Evolutionary conservation across 257 asterid species (phyloP).

Genomic region (Cruciata laevipes): DNA sequence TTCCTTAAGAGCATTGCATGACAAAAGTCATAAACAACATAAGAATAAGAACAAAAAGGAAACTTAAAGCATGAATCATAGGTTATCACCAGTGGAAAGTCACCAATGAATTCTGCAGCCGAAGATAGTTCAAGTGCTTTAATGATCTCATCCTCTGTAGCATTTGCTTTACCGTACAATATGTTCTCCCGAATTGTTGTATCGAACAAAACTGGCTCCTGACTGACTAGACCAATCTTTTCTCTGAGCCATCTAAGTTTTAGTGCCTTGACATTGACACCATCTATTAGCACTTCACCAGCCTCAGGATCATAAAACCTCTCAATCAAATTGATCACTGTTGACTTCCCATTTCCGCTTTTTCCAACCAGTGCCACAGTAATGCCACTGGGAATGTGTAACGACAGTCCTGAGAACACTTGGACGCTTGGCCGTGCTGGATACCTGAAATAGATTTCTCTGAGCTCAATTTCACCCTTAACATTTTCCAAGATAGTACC

Average conservation of each 20-base stretch:
- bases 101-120: constrained; percentile 21
- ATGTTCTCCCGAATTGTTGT: constrained; percentile 26
- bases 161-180: constrained; percentile 23
- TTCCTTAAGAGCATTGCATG: background rate
- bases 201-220: constrained; percentile 30
- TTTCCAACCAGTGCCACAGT: constrained; percentile 26
- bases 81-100: constrained; percentile 25
- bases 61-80: background rate
- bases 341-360: constrained; percentile 34
- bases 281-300: constrained; percentile 27
- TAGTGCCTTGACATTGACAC: constrained; percentile 25
- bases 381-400: constrained; percentile 23
- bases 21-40: background rate
- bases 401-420: constrained; percentile 27
- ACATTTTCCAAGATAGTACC: constrained; percentile 24
- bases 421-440: constrained; percentile 25
- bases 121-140: constrained; percentile 22
- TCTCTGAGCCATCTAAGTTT: constrained; percentile 26
- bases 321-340: constrained; percentile 22
- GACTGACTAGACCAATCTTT: constrained; percentile 29
- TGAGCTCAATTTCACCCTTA: constrained; percentile 28
- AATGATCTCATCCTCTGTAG: constrained; percentile 21
- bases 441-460: constrained; percentile 28
- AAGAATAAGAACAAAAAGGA: background rate
- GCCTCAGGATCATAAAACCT: constrained; percentile 32